Percentiles rank a stretch among this genome's conserved stretches.
These are phyloP conservation scores for Trypanosoma platydactyli DNA, from an alignment of 208 protist genomes.

Conservation along the genomic window DNA sequence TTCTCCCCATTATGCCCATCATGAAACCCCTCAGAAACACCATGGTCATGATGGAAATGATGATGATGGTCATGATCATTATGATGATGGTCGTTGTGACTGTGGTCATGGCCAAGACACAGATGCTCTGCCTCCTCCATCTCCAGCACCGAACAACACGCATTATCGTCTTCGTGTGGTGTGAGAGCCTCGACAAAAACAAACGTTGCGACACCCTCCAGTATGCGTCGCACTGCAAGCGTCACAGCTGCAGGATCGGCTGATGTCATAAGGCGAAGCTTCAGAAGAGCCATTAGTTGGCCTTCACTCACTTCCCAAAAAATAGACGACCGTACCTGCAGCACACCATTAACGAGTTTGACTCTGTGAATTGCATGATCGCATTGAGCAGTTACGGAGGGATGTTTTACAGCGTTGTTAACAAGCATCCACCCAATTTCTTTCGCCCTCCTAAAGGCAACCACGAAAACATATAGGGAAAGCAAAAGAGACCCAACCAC, in stretches of 20 bases:
- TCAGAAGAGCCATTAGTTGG: conserved; percentile 57
- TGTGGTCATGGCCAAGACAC: no score
- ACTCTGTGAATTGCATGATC: conserved; percentile 50
- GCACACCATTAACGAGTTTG: conserved; percentile 46
- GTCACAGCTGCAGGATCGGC: conserved; percentile 43
- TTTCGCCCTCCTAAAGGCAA: conserved; percentile 24
- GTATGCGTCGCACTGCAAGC: conserved; percentile 28
- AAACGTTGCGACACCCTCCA: conserved; percentile 41
- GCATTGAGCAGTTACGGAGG: conserved; percentile 20
- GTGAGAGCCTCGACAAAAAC: conserved; percentile 54
- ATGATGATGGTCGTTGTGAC: conserved; percentile 22
- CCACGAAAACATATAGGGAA: conserved; percentile 31
- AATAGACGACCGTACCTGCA: conserved; percentile 48
- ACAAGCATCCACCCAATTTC: conserved; percentile 56
- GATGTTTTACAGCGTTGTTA: conserved; percentile 56
- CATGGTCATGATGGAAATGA: conserved; percentile 1
- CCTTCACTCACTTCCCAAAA: conserved; percentile 49
- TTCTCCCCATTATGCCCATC: not conserved
- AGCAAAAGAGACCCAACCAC: conserved; percentile 28
- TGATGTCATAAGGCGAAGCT: conserved; percentile 41
- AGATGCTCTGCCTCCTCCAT: no score
- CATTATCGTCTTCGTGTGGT: conserved; percentile 16
- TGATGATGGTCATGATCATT: conserved; percentile 12
- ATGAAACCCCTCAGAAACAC: not conserved
- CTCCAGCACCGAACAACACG: conserved; percentile 5